Evolutionary conservation across 1,284 basidiomycete species (phyloP), one percentile per base, ranked within the genome.

Genomic region (Leccinum subrobustum): DNA sequence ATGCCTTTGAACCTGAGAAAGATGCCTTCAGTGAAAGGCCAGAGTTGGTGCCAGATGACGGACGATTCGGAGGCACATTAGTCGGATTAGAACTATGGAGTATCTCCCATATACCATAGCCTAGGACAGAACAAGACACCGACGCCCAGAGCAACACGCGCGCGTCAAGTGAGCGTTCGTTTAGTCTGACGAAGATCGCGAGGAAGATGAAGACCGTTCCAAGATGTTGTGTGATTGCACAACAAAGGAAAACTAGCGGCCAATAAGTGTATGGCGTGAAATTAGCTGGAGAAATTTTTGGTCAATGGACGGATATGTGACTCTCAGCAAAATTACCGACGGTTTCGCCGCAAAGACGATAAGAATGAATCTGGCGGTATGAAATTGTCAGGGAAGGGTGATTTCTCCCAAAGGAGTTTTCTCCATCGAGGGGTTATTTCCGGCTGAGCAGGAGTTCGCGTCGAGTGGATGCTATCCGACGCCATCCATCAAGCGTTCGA

Each of bases 191-290:
- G 74, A 97, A 97, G 63, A 92, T 81, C 20, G 86, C 83, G 29
- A 97, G 77, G 76, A 97, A 96, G 53, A 93, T 78, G 69, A 92
- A 89, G 60, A 95, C 89, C 31, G 87, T 85, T 2, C 87, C 85
- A 23, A 95, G 76, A 70, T 95, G 92, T 70, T 96, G 93, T n/a
- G 89, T 90, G 61, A 97, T 85, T 2, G 93, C 83, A 57, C 88
- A 88, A 16, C 91, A 86, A 4, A 89, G 81, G 53, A 87, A 70
- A 11, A 95, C 83, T 31, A 97, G 78, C 12, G 85, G 80, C 79
- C 83, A 83, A 68, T 93, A 93, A 8, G 85, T 84, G 72, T 93
- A 89, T 6, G 87, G 85, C 14, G 81, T 84, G 67, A 89, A 87
- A 70, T 93, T 92, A 57, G 88, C 92, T 94, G 68, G 51, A 60